Conservation (phyloP, 2,329 filamentous ascomycete genomes). For the Fusarium irregulare region DNA sequence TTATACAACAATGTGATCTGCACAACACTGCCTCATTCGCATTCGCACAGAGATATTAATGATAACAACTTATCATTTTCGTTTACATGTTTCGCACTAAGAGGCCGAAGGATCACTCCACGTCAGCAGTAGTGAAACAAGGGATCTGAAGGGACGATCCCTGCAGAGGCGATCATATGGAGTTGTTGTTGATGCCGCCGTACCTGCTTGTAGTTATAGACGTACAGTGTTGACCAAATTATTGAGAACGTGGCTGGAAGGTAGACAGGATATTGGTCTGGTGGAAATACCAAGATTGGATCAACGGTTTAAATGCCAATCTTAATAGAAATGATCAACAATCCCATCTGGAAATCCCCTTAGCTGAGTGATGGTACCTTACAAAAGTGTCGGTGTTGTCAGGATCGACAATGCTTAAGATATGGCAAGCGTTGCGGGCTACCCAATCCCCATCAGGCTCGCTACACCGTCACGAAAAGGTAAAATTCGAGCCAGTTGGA, state of each 20-base stretch:
- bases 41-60: not conserved
- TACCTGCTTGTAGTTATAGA: not conserved
- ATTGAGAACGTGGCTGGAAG: not conserved
- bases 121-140: not conserved
- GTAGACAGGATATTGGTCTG: not conserved
- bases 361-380: too few species aligned
- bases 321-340: too few species aligned
- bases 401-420: not conserved
- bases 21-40: conserved; percentile 13
- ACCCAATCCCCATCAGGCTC: not conserved
- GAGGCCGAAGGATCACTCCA: not conserved
- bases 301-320: not conserved
- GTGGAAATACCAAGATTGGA: not conserved
- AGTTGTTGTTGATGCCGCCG: not conserved
- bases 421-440: not conserved
- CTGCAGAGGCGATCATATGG: not conserved
- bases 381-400: too few species aligned
- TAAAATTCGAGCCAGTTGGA: not conserved
- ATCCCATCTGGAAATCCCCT: not conserved
- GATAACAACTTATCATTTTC: not conserved
- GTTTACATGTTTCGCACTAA: not conserved
- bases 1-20: not conserved
- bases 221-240: not conserved
- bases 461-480: not conserved
- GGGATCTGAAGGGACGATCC: not conserved